A percentile compares a stretch with the other conserved stretches of the same genome.
Conservation (phyloP, 2,329 filamentous ascomycete species). For the Ophiocordyceps camponoti-rufipedis region DNA sequence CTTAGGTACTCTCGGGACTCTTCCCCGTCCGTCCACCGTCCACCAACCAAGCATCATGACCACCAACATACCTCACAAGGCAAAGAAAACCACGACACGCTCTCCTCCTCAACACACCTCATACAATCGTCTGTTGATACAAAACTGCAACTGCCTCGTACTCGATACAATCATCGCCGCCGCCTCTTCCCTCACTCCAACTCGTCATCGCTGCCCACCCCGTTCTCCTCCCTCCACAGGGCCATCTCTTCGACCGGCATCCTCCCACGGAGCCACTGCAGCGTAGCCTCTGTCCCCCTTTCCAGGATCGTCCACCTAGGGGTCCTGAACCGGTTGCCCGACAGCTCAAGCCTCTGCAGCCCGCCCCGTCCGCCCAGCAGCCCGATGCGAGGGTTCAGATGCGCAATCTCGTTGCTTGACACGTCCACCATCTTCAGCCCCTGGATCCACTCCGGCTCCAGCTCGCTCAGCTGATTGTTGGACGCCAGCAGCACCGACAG, state of each 20-base stretch:
- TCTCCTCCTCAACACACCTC: neutral
- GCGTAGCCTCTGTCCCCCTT: constrained; percentile 68
- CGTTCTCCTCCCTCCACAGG: constrained; percentile 31
- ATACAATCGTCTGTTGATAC: neutral
- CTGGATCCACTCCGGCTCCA: constrained; percentile 54
- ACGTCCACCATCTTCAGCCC: constrained; percentile 64
- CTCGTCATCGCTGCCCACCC: constrained; percentile 14
- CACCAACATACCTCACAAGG: too few species aligned
- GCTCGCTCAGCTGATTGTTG: constrained; percentile 61
- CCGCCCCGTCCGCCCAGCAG: constrained; percentile 47
- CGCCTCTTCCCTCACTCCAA: constrained; percentile 2
- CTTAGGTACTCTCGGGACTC: too few species aligned
- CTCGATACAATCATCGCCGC: neutral
- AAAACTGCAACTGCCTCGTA: neutral
- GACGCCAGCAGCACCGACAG: constrained; percentile 53
- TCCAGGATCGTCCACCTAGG: constrained; percentile 71
- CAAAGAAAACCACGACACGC: too few species aligned
- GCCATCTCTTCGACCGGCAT: constrained; percentile 46
- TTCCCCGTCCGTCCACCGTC: too few species aligned
- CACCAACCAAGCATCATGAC: too few species aligned
- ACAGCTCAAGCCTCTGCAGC: constrained; percentile 53
- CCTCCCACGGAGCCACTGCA: constrained; percentile 63
- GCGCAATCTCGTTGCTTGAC: constrained; percentile 71
- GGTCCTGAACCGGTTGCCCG: constrained; percentile 74
- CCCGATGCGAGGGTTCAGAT: constrained; percentile 64